Evolutionary conservation across 371 early-diverging fungal genomes (phyloP), one percentile per base, ranked within the genome.

Genomic region (Mortierella sp.): DNA sequence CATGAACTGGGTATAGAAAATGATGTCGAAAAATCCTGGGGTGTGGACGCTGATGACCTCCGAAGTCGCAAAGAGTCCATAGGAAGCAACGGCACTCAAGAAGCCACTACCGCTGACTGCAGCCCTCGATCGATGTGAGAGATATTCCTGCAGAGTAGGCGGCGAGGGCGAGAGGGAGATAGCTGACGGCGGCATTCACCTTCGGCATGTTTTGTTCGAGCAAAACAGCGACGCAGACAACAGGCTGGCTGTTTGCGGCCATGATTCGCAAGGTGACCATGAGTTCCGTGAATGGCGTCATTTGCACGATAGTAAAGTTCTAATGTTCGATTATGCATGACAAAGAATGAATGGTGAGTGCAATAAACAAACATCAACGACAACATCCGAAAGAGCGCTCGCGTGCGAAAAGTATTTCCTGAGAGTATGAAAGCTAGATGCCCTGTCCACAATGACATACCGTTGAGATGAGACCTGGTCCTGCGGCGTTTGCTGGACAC

Each of bases 1-100:
- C 71, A 92, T 90, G 63, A 92, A 92, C 73, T 92, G 93, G 1
- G 90, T 87, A 72, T 92, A 91, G 72, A 86, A 89, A 31, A 92
- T 78, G 28, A 92, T 65, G 75, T 92, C 93, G 70, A 91, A 90
- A 65, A 92, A 88, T 1, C 92, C 92, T 16, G 93, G 93, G 2
- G 91, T 90, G 72, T 90, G 91, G 21, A 92, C 80, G n/a, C 88
- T 88, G 63, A 92, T 78, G 0, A 89, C 77, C n/a, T 90, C 91
- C 5, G 84, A 80, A 0, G 83, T 83, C 24, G 92, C 86, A 24
- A 88, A 76, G 65, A 91, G 88, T 57, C 90, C 91, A 79, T 92
- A 92, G 38, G 91, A 92, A 16, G 92, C 92, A 26, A 89, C 81
- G 21, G 91, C 87, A 11, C 91, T 68, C 63, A 92, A 81, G 19